Conservation (phyloP, 495 filamentous ascomycete genomes). For the Aspergillus avenaceus region DNA sequence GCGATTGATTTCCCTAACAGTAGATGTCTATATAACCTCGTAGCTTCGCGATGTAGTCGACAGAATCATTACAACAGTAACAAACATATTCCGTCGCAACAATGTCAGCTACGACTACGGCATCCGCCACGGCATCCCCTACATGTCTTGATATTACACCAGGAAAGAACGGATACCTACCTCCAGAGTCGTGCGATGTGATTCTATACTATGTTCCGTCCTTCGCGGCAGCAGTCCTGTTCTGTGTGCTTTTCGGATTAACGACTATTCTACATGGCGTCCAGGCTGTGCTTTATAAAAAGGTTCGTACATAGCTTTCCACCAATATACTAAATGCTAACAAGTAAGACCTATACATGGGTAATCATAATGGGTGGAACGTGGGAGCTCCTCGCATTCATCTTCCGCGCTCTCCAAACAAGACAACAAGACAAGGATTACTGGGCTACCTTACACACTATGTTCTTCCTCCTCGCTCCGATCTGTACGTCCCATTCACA, state of each 20-base stretch:
- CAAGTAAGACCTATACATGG: conserved; percentile 45
- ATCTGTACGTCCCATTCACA: conserved; percentile 19
- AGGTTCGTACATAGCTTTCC: conserved; percentile 3
- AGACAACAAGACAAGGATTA: conserved; percentile 15
- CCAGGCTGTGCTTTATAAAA: conserved; percentile 29
- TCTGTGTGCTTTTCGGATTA: conserved; percentile 31
- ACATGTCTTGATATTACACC: conserved; percentile 21
- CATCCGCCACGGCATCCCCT: too few species aligned
- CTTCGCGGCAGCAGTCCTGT: conserved; percentile 31
- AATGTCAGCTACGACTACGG: too few species aligned
- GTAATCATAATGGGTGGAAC: conserved; percentile 45
- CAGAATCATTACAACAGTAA: too few species aligned
- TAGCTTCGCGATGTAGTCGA: too few species aligned
- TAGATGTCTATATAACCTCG: too few species aligned
- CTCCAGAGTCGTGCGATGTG: conserved; percentile 26
- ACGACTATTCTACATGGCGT: conserved; percentile 25
- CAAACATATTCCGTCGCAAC: too few species aligned
- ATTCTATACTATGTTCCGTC: conserved; percentile 26
- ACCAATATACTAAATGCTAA: not conserved
- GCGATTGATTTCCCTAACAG: too few species aligned
- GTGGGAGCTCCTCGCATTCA: conserved; percentile 44
- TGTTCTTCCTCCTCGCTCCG: conserved; percentile 30
- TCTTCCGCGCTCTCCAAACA: conserved; percentile 28
- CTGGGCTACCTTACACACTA: conserved; percentile 8
- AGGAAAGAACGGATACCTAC: conserved; percentile 29